phyloP scores from a whole-genome alignment of 2,329 filamentous ascomycete species.

The Hymenoscyphus scutula region DNA sequence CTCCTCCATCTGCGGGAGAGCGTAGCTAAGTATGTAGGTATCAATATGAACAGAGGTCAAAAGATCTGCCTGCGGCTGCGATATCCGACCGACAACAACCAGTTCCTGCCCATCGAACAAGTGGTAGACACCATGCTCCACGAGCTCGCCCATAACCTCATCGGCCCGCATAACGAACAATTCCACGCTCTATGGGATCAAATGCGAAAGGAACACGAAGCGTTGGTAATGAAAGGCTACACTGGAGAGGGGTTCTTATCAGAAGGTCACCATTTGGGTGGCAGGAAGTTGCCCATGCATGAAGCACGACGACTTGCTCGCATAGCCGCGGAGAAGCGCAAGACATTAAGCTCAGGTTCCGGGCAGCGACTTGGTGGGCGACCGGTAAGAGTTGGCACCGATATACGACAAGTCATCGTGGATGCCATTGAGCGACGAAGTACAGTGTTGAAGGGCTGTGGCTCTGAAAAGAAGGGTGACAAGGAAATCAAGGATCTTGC shows the following conservation, averaged over 20 bases:
- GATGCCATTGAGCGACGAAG: slow-evolving; percentile 68
- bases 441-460: slow-evolving; percentile 70
- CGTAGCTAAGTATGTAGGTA: slow-evolving; percentile 44
- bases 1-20: too few species aligned
- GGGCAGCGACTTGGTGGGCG: slow-evolving; percentile 72
- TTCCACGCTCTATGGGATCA: slow-evolving; percentile 90
- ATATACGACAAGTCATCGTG: slow-evolving; percentile 71
- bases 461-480: slow-evolving; percentile 59
- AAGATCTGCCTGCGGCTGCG: slow-evolving; percentile 82
- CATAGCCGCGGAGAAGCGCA: slow-evolving; percentile 69
- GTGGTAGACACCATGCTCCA: slow-evolving; percentile 91
- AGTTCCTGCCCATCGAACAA: slow-evolving; percentile 78
- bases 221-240: slow-evolving; percentile 75
- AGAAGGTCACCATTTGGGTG: slow-evolving; percentile 71
- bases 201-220: slow-evolving; percentile 79
- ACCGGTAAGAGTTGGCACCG: slow-evolving; percentile 53
- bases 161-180: slow-evolving; percentile 76
- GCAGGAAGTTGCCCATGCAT: slow-evolving; percentile 59
- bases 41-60: slow-evolving; percentile 75
- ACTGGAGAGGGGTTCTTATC: slow-evolving; percentile 87
- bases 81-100: slow-evolving; percentile 67
- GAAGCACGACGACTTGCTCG: slow-evolving; percentile 76
- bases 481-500: slow-evolving; percentile 63
- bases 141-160: slow-evolving; percentile 85
- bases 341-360: slow-evolving; percentile 55